Percentiles rank a stretch among this genome's conserved stretches.
phyloP scores from a whole-genome alignment of 202 grass and related monocot species.

The Carex arenaria region DNA sequence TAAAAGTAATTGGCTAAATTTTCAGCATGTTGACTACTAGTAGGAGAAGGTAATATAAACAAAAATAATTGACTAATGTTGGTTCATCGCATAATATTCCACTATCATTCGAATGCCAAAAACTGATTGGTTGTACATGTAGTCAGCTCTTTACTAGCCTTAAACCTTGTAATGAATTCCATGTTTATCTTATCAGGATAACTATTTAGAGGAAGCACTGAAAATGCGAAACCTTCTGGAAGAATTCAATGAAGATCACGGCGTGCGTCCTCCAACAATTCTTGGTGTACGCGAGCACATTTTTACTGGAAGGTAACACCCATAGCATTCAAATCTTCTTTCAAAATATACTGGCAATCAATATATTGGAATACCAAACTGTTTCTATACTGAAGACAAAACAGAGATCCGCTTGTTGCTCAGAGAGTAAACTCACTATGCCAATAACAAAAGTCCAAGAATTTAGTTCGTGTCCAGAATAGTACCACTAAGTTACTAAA shows the following conservation, averaged over 20 bases:
- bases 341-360: background rate
- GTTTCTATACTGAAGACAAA: background rate
- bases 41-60: background rate
- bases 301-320: slow-evolving; percentile 81
- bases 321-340: background rate
- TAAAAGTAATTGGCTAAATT: slow-evolving; percentile 2
- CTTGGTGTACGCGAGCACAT: slow-evolving; percentile 97
- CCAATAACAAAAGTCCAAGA: background rate
- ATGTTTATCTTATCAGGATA: slow-evolving; percentile 54
- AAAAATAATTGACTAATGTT: background rate
- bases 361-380: background rate
- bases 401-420: background rate
- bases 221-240: slow-evolving; percentile 95
- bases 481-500: background rate
- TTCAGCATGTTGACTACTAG: background rate
- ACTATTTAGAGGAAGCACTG: slow-evolving; percentile 94
- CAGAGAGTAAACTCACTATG: background rate
- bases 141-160: background rate
- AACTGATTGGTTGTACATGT: background rate
- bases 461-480: background rate
- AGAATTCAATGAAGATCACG: slow-evolving; percentile 92
- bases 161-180: background rate
- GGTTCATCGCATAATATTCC: background rate
- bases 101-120: background rate
- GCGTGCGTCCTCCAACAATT: slow-evolving; percentile 72